Evolutionary conservation across 257 asterid genomes (phyloP).

Genomic region (Avicennia marina): DNA sequence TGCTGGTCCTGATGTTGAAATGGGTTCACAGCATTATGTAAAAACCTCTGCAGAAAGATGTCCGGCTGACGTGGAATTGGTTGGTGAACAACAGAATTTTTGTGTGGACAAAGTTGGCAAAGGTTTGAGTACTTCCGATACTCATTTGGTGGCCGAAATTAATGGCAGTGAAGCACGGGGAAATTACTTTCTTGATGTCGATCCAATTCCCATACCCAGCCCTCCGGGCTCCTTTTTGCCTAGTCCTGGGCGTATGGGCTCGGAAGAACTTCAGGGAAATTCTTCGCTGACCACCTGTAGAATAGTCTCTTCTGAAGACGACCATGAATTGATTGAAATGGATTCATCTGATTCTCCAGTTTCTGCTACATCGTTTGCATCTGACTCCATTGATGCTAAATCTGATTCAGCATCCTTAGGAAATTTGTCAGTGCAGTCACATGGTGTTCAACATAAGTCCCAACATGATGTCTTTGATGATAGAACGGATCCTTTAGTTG

Average conservation of each 20-base stretch:
- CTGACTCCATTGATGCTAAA: constrained; percentile 48
- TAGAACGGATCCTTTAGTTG: constrained; percentile 28
- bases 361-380: constrained; percentile 51
- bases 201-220: constrained; percentile 84
- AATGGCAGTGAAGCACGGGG: constrained; percentile 44
- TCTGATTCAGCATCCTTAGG: constrained; percentile 38
- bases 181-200: constrained; percentile 66
- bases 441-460: constrained; percentile 24
- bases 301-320: constrained; percentile 71
- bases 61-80: constrained; percentile 40
- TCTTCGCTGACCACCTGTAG: constrained; percentile 71
- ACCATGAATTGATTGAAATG: constrained; percentile 50
- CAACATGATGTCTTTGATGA: constrained; percentile 23
- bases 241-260: constrained; percentile 75
- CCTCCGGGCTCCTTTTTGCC: constrained; percentile 96
- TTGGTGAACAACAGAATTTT: constrained; percentile 43
- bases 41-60: constrained; percentile 29
- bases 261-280: constrained; percentile 76
- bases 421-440: constrained; percentile 29
- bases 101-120: constrained; percentile 31
- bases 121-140: constrained; percentile 20
- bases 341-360: constrained; percentile 73
- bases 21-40: constrained; percentile 25
- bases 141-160: constrained; percentile 27
- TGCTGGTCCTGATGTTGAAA: constrained; percentile 25